A percentile compares a stretch with the other conserved stretches of the same genome.
Conservation (phyloP, 371 early-diverging fungal species). For the Saksenaea oblongispora region DNA sequence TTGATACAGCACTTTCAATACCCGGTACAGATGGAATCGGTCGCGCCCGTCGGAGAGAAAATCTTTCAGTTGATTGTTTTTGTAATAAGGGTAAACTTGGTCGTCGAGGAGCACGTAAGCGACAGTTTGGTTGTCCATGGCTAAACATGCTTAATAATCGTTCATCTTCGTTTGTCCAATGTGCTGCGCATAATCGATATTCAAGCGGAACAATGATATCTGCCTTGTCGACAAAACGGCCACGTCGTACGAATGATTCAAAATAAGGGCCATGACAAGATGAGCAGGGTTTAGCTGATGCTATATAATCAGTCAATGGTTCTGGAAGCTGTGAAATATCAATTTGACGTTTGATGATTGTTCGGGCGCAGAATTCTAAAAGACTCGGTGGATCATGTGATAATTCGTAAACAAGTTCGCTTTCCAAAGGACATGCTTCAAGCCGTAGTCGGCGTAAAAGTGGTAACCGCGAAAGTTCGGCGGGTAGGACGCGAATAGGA, state of each 20-base stretch:
- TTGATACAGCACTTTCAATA: constrained; percentile 7
- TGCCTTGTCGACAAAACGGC: constrained; percentile 64
- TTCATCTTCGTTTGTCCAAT: constrained; percentile 76
- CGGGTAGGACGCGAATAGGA: constrained; percentile 38
- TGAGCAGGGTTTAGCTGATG: constrained; percentile 70
- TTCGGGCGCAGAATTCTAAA: constrained; percentile 75
- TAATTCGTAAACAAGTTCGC: constrained; percentile 17
- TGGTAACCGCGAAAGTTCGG: constrained; percentile 48
- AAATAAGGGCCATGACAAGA: constrained; percentile 91
- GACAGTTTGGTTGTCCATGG: neutral
- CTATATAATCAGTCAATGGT: constrained; percentile 63
- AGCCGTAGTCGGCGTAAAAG: constrained; percentile 56
- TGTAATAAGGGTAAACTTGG: constrained; percentile 13
- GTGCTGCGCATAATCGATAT: constrained; percentile 74
- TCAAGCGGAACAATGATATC: constrained; percentile 61
- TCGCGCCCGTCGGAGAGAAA: constrained; percentile 4
- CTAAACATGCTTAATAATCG: constrained; percentile 42
- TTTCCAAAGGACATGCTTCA: constrained; percentile 48
- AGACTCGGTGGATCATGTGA: constrained; percentile 54
- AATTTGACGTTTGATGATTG: constrained; percentile 46
- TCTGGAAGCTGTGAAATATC: constrained; percentile 32
- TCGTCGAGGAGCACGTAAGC: constrained; percentile 7
- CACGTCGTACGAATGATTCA: constrained; percentile 61
- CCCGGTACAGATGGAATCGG: neutral
- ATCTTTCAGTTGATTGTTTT: constrained; percentile 6